A percentile compares a stretch with the other conserved stretches of the same genome.
Evolutionary conservation across 257 asterid species (phyloP).

Genomic region (Nicotiana attenuata): DNA sequence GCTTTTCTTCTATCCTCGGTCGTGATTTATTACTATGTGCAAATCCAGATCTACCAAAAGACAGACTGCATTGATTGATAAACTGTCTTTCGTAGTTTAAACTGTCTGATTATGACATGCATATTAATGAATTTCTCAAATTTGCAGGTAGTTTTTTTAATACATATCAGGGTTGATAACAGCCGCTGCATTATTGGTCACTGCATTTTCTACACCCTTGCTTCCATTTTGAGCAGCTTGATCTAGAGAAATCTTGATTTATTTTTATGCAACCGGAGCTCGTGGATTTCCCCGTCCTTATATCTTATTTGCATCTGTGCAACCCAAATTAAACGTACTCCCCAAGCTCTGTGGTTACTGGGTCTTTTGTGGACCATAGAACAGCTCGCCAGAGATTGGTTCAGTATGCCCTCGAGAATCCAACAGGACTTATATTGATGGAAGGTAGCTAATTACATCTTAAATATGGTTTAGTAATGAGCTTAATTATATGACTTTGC

Average conservation of each 20-base stretch:
- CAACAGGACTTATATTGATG: conserved; percentile 38
- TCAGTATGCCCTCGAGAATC: conserved; percentile 60
- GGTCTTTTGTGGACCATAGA: conserved; percentile 55
- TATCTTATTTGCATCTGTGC: conserved; percentile 74
- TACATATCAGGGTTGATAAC: conserved; percentile 79
- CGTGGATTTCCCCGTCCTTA: conserved; percentile 65
- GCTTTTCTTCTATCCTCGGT: neutral
- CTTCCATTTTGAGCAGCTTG: conserved; percentile 27
- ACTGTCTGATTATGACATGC: neutral
- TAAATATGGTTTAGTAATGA: neutral
- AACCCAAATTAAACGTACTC: conserved; percentile 65
- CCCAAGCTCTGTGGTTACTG: conserved; percentile 64
- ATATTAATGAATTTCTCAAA: neutral
- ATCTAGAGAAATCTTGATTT: conserved; percentile 36
- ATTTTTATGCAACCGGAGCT: conserved; percentile 53
- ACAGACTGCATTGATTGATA: too few relatives aligned
- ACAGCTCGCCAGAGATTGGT: conserved; percentile 60
- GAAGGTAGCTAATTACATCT: conserved; percentile 43
- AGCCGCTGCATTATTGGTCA: conserved; percentile 62
- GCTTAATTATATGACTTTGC: neutral
- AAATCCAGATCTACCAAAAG: too few relatives aligned
- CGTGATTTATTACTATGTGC: neutral
- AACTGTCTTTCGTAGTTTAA: too few relatives aligned
- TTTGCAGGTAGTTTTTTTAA: conserved; percentile 27
- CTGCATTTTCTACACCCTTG: conserved; percentile 56